Base-by-base conservation (phyloP, 495 filamentous ascomycete species). In the Aspergillus incahuasiensis region DNA sequence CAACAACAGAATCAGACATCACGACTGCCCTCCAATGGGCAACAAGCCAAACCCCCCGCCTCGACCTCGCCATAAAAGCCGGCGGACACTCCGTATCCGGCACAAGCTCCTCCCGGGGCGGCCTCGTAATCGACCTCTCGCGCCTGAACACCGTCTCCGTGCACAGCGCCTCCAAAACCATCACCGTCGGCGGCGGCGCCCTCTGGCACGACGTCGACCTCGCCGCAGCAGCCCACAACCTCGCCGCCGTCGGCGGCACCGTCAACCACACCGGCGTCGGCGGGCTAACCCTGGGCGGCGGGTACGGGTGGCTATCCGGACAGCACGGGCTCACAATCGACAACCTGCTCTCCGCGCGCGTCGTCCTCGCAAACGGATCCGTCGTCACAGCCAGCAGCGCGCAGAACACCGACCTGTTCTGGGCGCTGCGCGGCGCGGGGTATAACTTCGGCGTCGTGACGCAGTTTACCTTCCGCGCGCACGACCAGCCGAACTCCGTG, bases 261-360 rank as follows among this genome's bases (percentile, higher is more conserved):
- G 74, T 82, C 16, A 77, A 79, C 55, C 69, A 79, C 50, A 79
- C 74, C n/a, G 79, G 82, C 18, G 73, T 82, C 18, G 79, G 75
- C 12, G 81, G 81, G 1, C 49, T 80, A 34, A 79, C 76, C 3
- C 68, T 83, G 0, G 77, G 79, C 16, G 80, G 80, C 3, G 80
- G 81, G 4, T 77, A 79, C 53, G 80, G 80, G 9, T 74, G 66
- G 54, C 66, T 83, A 6, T 66, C 61, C n/a, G 72, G 73, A 1
- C 54, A 57, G 16, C 60, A 77, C 52, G 80, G 79, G 12, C 64
- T 80, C 3, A 68, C 64, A 0, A 68, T 79, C 53, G 79, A 82
- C 63, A 74, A 71, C 54, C 71, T 82, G 3, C 46, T 82, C 18
- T 58, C 59, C 11, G 68, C 64, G 11, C 55, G 68, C 6, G 63